These are phyloP conservation scores for Edaphochlamys debaryana DNA, from an alignment of 139 green algal genomes.

Conservation along the genomic window DNA sequence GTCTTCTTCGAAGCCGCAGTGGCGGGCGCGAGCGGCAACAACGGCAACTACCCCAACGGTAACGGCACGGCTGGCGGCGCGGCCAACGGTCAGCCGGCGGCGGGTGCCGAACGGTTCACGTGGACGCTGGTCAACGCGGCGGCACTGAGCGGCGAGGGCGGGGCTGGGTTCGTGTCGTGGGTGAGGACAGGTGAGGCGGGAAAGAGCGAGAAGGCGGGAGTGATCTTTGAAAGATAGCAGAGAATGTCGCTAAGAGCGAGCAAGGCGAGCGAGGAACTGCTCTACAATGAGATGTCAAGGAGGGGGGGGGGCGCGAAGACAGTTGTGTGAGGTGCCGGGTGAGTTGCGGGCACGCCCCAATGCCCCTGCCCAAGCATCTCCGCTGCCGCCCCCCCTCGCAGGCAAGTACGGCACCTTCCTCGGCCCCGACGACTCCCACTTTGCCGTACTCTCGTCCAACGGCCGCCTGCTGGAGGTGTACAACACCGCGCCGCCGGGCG, in stretches of 20 bases:
- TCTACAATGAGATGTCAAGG: too few species aligned
- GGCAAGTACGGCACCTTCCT: constrained; percentile 56
- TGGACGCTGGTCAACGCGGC: constrained; percentile 14
- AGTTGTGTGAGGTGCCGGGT: too few species aligned
- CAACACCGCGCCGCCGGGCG: constrained; percentile 26
- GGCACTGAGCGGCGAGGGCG: neutral
- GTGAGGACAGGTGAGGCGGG: constrained; percentile 1
- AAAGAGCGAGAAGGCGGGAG: too few species aligned
- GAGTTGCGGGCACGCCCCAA: too few species aligned
- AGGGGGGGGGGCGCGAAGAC: too few species aligned
- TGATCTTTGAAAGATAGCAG: too few species aligned
- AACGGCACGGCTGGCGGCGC: neutral
- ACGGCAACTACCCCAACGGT: neutral
- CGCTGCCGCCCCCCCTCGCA: constrained; percentile 11
- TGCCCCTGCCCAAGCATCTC: too few species aligned
- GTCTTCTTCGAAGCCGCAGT: constrained; percentile 50
- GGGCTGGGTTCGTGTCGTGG: neutral
- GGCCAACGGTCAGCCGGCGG: too few species aligned
- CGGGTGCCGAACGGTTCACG: neutral
- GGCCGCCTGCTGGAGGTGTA: constrained; percentile 43
- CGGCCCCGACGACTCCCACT: constrained; percentile 50
- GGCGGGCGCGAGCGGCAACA: neutral
- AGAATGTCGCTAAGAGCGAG: too few species aligned
- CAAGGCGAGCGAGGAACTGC: too few species aligned
- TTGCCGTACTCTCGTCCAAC: constrained; percentile 39